phyloP scores from a whole-genome alignment of 495 filamentous ascomycete species.

The Annulohypoxylon bovei region DNA sequence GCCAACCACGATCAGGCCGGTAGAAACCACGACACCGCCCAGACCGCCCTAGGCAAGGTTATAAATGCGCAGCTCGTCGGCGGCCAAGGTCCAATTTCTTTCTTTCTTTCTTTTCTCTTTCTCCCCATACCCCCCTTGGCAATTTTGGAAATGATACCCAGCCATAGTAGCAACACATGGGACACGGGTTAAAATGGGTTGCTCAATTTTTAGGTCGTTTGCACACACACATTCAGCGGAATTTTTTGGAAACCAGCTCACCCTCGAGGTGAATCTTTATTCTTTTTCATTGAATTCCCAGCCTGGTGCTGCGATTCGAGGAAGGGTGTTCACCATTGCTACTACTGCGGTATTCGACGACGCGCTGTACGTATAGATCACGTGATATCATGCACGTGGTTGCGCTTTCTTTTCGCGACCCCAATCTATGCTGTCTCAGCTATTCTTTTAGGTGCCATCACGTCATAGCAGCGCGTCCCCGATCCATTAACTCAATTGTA shows the following conservation, averaged over 20 bases:
- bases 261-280: background rate
- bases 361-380: background rate
- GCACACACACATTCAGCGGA: background rate
- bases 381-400: conserved; percentile 8
- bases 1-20: background rate
- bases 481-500: background rate
- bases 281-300: conserved; percentile 34
- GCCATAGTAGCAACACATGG: conserved; percentile 7
- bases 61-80: background rate
- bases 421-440: background rate
- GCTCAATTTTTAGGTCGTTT: conserved; percentile 3
- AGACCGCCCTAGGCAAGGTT: background rate
- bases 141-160: conserved; percentile 2
- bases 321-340: background rate
- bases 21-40: background rate
- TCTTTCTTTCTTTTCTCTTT: background rate
- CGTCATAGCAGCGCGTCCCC: background rate
- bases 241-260: conserved; percentile 15
- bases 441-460: background rate
- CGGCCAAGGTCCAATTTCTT: background rate
- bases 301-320: conserved; percentile 31
- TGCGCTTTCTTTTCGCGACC: conserved; percentile 23
- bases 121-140: background rate
- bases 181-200: background rate
- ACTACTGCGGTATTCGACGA: background rate